Evolutionary conservation across 2,329 filamentous ascomycete genomes (phyloP).

Genomic region (Orbilia quercus): DNA sequence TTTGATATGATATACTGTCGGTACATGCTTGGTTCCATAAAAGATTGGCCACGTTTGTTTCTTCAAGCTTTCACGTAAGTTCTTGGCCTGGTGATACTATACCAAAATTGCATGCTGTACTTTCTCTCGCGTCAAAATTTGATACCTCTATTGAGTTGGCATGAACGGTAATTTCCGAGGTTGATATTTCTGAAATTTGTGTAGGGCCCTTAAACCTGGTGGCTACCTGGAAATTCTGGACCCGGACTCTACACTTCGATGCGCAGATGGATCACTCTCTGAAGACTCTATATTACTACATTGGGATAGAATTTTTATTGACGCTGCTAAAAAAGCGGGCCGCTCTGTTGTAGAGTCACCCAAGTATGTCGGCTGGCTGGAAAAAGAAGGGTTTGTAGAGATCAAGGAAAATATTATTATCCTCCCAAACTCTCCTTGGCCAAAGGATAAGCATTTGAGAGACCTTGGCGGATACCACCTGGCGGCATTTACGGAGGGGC

Average conservation of each 20-base stretch:
- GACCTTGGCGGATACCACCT: conserved; percentile 62
- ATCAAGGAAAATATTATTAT: conserved; percentile 64
- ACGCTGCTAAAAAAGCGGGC: conserved; percentile 60
- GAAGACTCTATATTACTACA: conserved; percentile 58
- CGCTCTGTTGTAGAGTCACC: conserved; percentile 58
- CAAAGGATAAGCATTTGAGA: conserved; percentile 65
- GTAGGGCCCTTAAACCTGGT: conserved; percentile 28
- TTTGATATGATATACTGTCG: conserved; percentile 61
- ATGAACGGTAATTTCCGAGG: background rate
- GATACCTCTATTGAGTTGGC: too few species aligned
- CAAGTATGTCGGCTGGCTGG: conserved; percentile 43
- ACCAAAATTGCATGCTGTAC: too few species aligned
- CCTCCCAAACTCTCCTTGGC: conserved; percentile 67
- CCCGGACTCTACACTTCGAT: conserved; percentile 24
- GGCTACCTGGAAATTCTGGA: conserved; percentile 57
- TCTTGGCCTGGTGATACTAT: too few species aligned
- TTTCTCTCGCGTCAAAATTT: too few species aligned
- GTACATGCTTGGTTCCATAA: conserved; percentile 70
- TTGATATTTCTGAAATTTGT: background rate
- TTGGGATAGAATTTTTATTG: conserved; percentile 61
- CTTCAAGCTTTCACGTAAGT: conserved; percentile 62
- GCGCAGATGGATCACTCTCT: conserved; percentile 50
- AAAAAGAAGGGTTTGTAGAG: conserved; percentile 64
- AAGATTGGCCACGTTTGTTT: conserved; percentile 70
- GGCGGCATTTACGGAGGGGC: conserved; percentile 64